Conservation (phyloP, 2,329 filamentous ascomycete species). For the Colletotrichum theobromicola region DNA sequence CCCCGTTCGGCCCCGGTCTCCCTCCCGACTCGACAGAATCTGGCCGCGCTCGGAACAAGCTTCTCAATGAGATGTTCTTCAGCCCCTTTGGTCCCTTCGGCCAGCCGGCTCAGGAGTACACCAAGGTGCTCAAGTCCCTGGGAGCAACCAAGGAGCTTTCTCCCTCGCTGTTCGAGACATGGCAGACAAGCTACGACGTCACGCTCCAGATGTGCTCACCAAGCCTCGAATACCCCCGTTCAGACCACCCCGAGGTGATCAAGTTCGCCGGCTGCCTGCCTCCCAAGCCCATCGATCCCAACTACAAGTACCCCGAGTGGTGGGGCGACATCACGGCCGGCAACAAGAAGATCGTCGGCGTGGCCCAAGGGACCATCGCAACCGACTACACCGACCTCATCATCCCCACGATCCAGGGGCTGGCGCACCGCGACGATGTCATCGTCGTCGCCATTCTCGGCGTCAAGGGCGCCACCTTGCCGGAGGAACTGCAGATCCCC, state of each 20-base stretch:
- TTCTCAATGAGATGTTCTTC: conserved; percentile 27
- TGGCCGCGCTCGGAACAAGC: conserved; percentile 37
- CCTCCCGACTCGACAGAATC: conserved; percentile 41
- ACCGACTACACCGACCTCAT: conserved; percentile 45
- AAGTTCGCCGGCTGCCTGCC: conserved; percentile 49
- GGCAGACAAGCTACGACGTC: conserved; percentile 35
- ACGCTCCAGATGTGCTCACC: conserved; percentile 42
- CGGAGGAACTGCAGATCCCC: conserved; percentile 34
- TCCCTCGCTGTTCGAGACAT: conserved; percentile 29
- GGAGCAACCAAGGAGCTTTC: conserved; percentile 29
- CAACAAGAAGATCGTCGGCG: conserved; percentile 46
- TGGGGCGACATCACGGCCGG: conserved; percentile 45
- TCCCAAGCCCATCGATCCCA: conserved; percentile 31
- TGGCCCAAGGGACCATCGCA: conserved; percentile 53
- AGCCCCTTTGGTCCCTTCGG: conserved; percentile 26
- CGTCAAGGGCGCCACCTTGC: conserved; percentile 26
- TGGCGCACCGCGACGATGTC: conserved; percentile 44
- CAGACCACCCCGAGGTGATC: conserved; percentile 40
- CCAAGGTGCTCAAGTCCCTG: conserved; percentile 30
- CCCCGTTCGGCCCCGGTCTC: conserved; percentile 42
- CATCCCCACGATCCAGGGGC: conserved; percentile 46
- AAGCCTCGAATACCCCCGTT: conserved; percentile 43
- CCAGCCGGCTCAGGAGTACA: conserved; percentile 25
- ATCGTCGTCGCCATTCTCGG: conserved; percentile 38
- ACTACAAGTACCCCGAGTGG: conserved; percentile 44